A percentile compares a stretch with the other conserved stretches of the same genome.
phyloP scores from a whole-genome alignment of 1,139 yeast genomes.

The Lodderomyces theae region DNA sequence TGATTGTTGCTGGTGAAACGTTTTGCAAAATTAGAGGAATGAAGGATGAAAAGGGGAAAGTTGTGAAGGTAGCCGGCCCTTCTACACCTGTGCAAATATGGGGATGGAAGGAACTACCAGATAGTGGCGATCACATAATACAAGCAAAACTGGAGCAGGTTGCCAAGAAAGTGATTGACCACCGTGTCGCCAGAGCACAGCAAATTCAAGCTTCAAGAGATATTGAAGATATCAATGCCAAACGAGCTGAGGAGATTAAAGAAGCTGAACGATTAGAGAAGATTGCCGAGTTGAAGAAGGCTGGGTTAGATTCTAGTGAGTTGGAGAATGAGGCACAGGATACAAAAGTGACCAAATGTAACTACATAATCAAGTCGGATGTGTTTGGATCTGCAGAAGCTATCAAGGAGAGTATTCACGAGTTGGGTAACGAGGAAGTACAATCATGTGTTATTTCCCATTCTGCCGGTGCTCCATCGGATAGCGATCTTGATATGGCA shows the following conservation, averaged over 20 bases:
- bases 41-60: slow-evolving; percentile 69
- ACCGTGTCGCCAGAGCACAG: slow-evolving; percentile 55
- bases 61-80: slow-evolving; percentile 70
- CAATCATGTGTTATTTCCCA: slow-evolving; percentile 62
- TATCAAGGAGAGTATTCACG: slow-evolving; percentile 67
- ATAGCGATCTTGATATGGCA: slow-evolving; percentile 80
- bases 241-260: slow-evolving; percentile 45
- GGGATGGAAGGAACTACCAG: slow-evolving; percentile 95
- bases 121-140: slow-evolving; percentile 82
- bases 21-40: slow-evolving; percentile 86
- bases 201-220: slow-evolving; percentile 62
- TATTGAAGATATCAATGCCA: slow-evolving; percentile 67
- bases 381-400: slow-evolving; percentile 74
- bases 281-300: slow-evolving; percentile 52
- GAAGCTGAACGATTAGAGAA: slow-evolving; percentile 51
- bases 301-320: slow-evolving; percentile 51
- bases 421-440: slow-evolving; percentile 85
- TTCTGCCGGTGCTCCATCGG: slow-evolving; percentile 86
- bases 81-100: slow-evolving; percentile 88
- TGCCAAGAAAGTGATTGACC: slow-evolving; percentile 73
- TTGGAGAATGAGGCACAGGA: slow-evolving; percentile 19
- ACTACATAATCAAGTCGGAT: slow-evolving; percentile 82
- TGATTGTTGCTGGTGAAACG: slow-evolving; percentile 80
- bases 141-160: slow-evolving; percentile 71
- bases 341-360: slow-evolving; percentile 28